Evolutionary conservation across 192 early-diverging fungal genomes (phyloP), one percentile per base, ranked within the genome.

Genomic region (Coemansia sp.): DNA sequence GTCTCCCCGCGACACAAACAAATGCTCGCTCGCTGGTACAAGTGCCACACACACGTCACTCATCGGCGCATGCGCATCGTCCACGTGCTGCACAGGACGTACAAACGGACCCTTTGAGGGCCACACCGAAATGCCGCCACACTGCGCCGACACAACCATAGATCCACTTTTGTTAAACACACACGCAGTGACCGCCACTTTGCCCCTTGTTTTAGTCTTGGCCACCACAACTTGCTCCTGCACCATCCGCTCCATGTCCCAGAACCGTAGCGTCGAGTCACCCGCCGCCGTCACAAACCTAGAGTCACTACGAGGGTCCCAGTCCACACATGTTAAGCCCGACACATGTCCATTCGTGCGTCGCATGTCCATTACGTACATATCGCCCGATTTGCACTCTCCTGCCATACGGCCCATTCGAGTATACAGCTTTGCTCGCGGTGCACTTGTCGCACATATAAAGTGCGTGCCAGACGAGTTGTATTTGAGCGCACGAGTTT

Each of bases 381-480:
- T 91, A 70, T 98, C 96, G 25, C 96, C 96, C 62, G 95, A 95
- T 59, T 85, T 79, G 55, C 85, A 94, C 63, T 94, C 91, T 10
- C 78, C 76, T 41, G 94, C 61, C 39, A 86, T 72, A n/a, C 83
- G 56, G 0, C 96, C 96, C 69, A 92, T 90, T 2, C 88, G 85
- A 59, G 91, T 87, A 59, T 88, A 93, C 12, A 98, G 65, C 65
- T 90, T 91, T 9, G 89, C 82, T 54, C 88, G 84, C 9, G 88
- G 80, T 17, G 86, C 83, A 38, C 88, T 87, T 1, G 93, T 89
- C 1, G 94, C 93, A 29, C 91, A 88, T 57, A 96, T 66, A 43
- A 98, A 86, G 32, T 79, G 82, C 52, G 92, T 89, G 5, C 93
- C 93, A 8, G 87, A 73, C 7, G 73, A 59, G 59, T 86, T 91